Evolutionary conservation across 495 filamentous ascomycete genomes (phyloP).

Genomic region (Bombardia bombarda): DNA sequence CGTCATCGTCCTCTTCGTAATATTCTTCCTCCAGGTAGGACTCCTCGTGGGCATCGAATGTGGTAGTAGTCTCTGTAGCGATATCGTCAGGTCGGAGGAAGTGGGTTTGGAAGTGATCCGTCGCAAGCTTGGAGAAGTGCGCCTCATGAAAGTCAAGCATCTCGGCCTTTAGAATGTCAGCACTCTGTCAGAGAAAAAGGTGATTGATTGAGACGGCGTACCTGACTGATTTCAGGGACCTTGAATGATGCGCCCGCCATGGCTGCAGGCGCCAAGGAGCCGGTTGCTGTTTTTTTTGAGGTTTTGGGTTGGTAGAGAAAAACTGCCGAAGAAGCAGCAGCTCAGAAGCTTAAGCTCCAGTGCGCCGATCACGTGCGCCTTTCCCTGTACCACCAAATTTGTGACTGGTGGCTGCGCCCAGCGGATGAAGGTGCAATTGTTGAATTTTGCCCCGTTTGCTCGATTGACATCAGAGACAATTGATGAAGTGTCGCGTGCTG

Average conservation of each 20-base stretch:
- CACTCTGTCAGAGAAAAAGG: too few species aligned
- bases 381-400: too few species aligned
- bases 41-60: background rate
- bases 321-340: background rate
- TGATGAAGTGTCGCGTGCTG: too few species aligned
- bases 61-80: too few species aligned
- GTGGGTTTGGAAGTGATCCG: constrained; percentile 40
- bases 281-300: background rate
- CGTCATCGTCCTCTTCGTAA: constrained; percentile 50
- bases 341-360: background rate
- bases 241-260: constrained; percentile 19
- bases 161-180: too few species aligned
- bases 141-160: constrained; percentile 59
- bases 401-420: too few species aligned
- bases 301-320: background rate
- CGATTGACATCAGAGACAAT: too few species aligned
- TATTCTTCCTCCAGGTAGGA: constrained; percentile 26
- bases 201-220: too few species aligned
- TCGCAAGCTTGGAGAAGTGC: constrained; percentile 47
- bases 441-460: too few species aligned
- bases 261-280: background rate
- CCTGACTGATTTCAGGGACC: constrained; percentile 47
- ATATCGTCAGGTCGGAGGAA: constrained; percentile 29
- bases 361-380: background rate
- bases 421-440: too few species aligned